Conservation (phyloP, 2,329 filamentous ascomycete species). For the Cercospora sp. region DNA sequence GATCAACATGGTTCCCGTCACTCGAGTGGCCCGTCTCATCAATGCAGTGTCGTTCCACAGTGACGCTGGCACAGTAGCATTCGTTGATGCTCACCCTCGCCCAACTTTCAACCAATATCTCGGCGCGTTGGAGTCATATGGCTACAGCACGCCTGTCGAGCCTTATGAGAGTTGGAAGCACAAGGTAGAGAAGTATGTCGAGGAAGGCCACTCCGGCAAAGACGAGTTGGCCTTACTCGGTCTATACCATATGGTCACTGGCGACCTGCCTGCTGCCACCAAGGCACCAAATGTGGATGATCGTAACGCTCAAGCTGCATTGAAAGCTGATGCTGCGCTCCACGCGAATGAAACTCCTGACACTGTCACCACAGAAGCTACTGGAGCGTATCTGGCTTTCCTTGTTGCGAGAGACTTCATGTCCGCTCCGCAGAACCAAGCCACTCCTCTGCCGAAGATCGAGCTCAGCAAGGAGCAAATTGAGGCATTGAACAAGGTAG, state of each 20-base stretch:
- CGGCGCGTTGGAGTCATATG: slow-evolving; percentile 68
- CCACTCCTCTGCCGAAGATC: slow-evolving; percentile 46
- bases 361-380: slow-evolving; percentile 60
- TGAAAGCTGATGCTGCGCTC: slow-evolving; percentile 64
- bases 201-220: slow-evolving; percentile 57
- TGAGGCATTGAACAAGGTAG: slow-evolving; percentile 54
- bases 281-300: slow-evolving; percentile 75
- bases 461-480: slow-evolving; percentile 51
- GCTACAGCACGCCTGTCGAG: slow-evolving; percentile 68
- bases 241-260: slow-evolving; percentile 71
- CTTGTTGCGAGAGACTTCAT: slow-evolving; percentile 65
- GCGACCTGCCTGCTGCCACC: slow-evolving; percentile 68
- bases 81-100: slow-evolving; percentile 78
- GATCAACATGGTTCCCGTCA: slow-evolving; percentile 85
- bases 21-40: slow-evolving; percentile 78
- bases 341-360: slow-evolving; percentile 53
- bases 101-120: slow-evolving; percentile 77
- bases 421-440: slow-evolving; percentile 44
- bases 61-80: slow-evolving; percentile 56
- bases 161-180: slow-evolving; percentile 69
- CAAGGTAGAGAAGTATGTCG: slow-evolving; percentile 68
- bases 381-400: slow-evolving; percentile 66
- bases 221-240: slow-evolving; percentile 74
- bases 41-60: slow-evolving; percentile 69
- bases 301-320: slow-evolving; percentile 63